These are phyloP conservation scores for Parsonsia alboflavescens DNA, from an alignment of 257 asterid species.

Conservation along the genomic window DNA sequence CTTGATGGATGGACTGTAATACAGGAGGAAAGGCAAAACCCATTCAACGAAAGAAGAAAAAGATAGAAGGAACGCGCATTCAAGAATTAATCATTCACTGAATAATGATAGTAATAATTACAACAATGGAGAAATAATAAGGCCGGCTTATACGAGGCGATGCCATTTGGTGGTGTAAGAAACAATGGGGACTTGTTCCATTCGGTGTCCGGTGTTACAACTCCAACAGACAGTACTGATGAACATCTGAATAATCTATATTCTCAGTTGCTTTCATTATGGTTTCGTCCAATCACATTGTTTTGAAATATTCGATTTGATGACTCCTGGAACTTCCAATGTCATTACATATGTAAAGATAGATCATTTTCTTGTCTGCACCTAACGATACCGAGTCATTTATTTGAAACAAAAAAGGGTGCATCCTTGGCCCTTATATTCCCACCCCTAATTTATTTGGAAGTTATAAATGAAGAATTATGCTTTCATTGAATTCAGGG, in stretches of 20 bases:
- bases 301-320: background rate
- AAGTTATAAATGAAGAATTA: too few species aligned
- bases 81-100: background rate
- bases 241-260: background rate
- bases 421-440: too few species aligned
- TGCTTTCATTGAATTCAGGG: too few species aligned
- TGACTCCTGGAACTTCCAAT: background rate
- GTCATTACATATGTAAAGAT: background rate
- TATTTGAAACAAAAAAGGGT: too few species aligned
- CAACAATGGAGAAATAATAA: constrained; percentile 19
- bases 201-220: constrained; percentile 33
- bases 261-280: background rate
- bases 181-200: constrained; percentile 79
- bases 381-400: too few species aligned
- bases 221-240: background rate
- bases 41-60: background rate
- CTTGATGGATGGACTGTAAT: background rate
- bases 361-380: background rate
- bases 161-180: constrained; percentile 60
- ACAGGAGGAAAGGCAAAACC: background rate
- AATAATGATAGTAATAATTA: background rate
- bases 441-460: too few species aligned
- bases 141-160: constrained; percentile 52
- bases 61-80: constrained; percentile 2
- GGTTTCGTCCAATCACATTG: background rate